phyloP scores from a whole-genome alignment of 2,329 filamentous ascomycete genomes.

The Nannizzia gypsea region DNA sequence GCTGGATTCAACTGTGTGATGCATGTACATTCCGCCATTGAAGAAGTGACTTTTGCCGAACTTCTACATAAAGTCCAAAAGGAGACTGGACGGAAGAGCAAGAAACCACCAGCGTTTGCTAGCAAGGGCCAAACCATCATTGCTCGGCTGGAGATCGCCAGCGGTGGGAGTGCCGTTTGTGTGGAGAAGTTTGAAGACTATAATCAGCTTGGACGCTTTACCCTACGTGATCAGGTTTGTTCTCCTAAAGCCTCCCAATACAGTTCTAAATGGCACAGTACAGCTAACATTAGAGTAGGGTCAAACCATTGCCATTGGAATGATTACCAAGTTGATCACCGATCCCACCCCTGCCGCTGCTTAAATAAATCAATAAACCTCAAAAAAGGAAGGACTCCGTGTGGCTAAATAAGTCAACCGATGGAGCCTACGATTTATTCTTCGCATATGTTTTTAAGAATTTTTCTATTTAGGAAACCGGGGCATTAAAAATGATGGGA shows the following conservation, averaged over 20 bases:
- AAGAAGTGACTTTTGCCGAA: conserved; percentile 85
- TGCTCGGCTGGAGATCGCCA: conserved; percentile 75
- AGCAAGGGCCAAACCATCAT: conserved; percentile 74
- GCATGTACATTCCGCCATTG: conserved; percentile 92
- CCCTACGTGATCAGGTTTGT: conserved; percentile 70
- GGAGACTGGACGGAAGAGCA: conserved; percentile 85
- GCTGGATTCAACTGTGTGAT: conserved; percentile 97
- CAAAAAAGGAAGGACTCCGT: background rate
- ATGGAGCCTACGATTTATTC: background rate
- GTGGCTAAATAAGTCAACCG: background rate
- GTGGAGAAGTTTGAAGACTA: conserved; percentile 94
- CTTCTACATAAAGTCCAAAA: conserved; percentile 92
- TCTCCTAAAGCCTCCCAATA: conserved; percentile 16
- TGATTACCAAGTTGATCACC: conserved; percentile 81
- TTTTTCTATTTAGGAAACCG: background rate
- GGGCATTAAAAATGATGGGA: background rate
- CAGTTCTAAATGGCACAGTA: background rate
- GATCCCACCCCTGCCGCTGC: conserved; percentile 17
- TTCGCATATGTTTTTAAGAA: background rate
- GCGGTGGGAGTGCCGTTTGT: conserved; percentile 75
- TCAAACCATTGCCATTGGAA: conserved; percentile 98
- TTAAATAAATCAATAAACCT: background rate
- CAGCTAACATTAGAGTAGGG: conserved; percentile 46
- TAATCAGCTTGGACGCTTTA: conserved; percentile 84
- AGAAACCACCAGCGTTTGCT: conserved; percentile 82